Evolutionary conservation across 2,329 filamentous ascomycete species (phyloP), one percentile per base, ranked within the genome.

Genomic region (Aspergillus aculeatus): DNA sequence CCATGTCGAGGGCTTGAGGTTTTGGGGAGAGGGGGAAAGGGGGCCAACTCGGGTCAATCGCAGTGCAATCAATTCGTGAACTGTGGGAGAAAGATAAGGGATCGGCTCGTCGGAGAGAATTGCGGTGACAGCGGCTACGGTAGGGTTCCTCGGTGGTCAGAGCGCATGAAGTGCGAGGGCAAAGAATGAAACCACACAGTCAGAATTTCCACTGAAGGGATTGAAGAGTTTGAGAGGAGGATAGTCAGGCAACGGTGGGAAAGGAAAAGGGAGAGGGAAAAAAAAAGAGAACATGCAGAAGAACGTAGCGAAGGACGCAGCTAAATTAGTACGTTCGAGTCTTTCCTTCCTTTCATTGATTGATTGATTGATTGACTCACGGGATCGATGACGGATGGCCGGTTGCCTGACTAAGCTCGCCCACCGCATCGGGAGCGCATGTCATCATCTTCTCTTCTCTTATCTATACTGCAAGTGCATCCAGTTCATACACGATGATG

Each of bases 391-490:
- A 44, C 21, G 50, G 32, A 59, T 44, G 58, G 48, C 52, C 44
- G 6, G 38, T 4, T 59, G 52, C 48, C 64, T 64, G 61, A 63
- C 62, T 66, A 63, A 66, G 57, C 58, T 52, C 48, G 23, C 26
- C 7, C 26, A 9, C 26, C 26, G 26, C 26, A 23, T 23, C 23
- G 23, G 23, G 35, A 14, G 35, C 35, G 14, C 10, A 44, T 35
- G 32, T 35, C 38, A 44, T 44, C 16, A 32, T 44, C 38, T 16
- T 41, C 38, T 23, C 23, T 23, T 23, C 23, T 23, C 23, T 23
- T 23, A 54, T 24, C 31, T 57, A 29, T 29, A 29, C 26, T 35
- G 32, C 32, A 35, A 16, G 32, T 35, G 12, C 26, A 29, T 26
- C 26, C 26, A 4, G 26, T 29, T 29, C 6, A 9, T 29, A 9